phyloP scores from a whole-genome alignment of 2,329 filamentous ascomycete genomes.

The Ascochyta pisi region DNA sequence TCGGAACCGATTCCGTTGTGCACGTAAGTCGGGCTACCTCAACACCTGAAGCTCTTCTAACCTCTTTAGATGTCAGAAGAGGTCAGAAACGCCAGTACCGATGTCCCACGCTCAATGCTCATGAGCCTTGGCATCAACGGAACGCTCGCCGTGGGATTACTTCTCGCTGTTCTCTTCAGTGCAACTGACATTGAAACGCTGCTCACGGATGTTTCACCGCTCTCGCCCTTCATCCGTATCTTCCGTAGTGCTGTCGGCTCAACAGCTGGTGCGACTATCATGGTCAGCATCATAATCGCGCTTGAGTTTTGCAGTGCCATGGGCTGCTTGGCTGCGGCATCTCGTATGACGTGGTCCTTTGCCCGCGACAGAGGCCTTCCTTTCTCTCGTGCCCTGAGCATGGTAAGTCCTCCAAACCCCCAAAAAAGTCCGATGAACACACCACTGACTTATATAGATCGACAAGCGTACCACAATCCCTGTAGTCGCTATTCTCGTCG shows the following conservation, averaged over 20 bases:
- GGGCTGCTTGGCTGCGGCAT: slow-evolving; percentile 51
- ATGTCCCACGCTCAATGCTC: slow-evolving; percentile 53
- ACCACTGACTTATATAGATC: slow-evolving; percentile 32
- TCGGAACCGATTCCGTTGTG: slow-evolving; percentile 48
- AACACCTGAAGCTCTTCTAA: background rate
- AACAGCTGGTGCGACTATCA: slow-evolving; percentile 53
- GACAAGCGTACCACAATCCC: slow-evolving; percentile 50
- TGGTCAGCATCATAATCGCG: slow-evolving; percentile 54
- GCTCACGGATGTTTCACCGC: slow-evolving; percentile 25
- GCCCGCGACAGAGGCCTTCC: slow-evolving; percentile 54
- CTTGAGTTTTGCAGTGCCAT: slow-evolving; percentile 52
- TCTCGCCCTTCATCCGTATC: slow-evolving; percentile 59
- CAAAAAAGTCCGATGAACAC: too few species aligned
- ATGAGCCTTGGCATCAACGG: slow-evolving; percentile 52
- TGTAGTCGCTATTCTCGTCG: slow-evolving; percentile 56
- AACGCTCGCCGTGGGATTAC: slow-evolving; percentile 49
- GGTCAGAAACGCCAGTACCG: slow-evolving; percentile 45
- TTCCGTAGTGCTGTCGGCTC: slow-evolving; percentile 50
- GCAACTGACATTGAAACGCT: slow-evolving; percentile 40
- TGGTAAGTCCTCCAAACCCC: slow-evolving; percentile 26
- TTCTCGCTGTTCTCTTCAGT: slow-evolving; percentile 53
- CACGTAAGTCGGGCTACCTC: slow-evolving; percentile 36
- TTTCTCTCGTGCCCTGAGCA: slow-evolving; percentile 41
- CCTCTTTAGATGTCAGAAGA: slow-evolving; percentile 48
- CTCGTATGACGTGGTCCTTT: slow-evolving; percentile 54